Conservation (phyloP, 1,284 basidiomycete species). For the Lentinula novae-zelandiae region DNA sequence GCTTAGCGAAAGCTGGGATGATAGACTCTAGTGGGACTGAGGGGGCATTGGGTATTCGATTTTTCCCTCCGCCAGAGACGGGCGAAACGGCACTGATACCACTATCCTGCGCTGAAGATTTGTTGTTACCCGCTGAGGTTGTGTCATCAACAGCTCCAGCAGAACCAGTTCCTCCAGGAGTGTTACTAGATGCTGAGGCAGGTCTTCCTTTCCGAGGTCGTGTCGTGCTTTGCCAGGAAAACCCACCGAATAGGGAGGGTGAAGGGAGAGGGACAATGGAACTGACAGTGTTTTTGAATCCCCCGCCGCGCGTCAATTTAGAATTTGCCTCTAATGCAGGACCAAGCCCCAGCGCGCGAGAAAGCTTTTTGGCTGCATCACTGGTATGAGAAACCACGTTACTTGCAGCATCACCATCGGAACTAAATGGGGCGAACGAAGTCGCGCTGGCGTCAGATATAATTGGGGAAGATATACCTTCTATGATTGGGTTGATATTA, state of each 20-base stretch:
- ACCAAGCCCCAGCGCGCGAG: slow-evolving; percentile 31
- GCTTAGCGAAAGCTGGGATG: slow-evolving; percentile 79
- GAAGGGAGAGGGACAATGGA: slow-evolving; percentile 1
- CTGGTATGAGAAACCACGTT: background rate
- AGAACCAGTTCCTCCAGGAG: background rate
- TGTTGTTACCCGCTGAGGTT: background rate
- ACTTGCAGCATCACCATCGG: background rate
- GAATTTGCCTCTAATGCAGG: background rate
- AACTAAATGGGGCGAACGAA: background rate
- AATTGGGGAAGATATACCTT: background rate
- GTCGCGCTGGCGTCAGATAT: background rate
- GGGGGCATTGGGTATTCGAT: background rate
- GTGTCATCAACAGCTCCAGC: background rate
- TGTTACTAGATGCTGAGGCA: background rate
- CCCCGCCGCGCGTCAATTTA: background rate
- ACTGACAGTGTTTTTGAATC: background rate
- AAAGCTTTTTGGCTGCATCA: slow-evolving; percentile 38
- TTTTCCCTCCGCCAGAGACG: background rate
- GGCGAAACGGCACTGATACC: background rate
- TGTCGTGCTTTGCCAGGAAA: background rate
- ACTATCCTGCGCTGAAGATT: background rate
- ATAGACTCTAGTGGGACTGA: slow-evolving; percentile 91
- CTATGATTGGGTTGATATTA: background rate
- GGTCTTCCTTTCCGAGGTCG: slow-evolving; percentile 6
- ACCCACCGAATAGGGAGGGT: slow-evolving; percentile 2